Percentiles rank a stretch among this genome's conserved stretches.
Conservation (phyloP, 2,329 filamentous ascomycete genomes). For the Amauroascus niger region DNA sequence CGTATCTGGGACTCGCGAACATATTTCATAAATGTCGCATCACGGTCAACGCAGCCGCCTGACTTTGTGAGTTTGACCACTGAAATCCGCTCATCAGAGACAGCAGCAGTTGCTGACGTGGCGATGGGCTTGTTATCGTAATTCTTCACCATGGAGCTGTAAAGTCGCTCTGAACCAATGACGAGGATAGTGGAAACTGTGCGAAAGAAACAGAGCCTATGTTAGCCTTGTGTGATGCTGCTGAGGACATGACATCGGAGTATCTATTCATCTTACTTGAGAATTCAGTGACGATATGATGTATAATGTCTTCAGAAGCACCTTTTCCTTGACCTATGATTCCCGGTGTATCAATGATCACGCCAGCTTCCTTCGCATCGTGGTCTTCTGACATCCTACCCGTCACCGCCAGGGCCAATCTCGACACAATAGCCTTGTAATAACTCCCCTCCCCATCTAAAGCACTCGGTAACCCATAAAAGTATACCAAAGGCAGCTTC, state of each 20-base stretch:
- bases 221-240: not conserved
- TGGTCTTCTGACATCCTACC: conserved; percentile 67
- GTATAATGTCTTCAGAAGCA: conserved; percentile 63
- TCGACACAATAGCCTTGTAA: conserved; percentile 64
- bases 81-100: conserved; percentile 57
- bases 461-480: conserved; percentile 65
- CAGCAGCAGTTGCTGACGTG: conserved; percentile 36
- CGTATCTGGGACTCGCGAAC: conserved; percentile 67
- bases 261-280: conserved; percentile 44
- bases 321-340: conserved; percentile 54
- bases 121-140: conserved; percentile 48
- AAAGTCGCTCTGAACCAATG: conserved; percentile 66
- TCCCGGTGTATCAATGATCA: conserved; percentile 77
- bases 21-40: conserved; percentile 62
- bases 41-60: conserved; percentile 70
- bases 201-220: too few species aligned
- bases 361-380: conserved; percentile 60
- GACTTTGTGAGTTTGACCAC: conserved; percentile 76
- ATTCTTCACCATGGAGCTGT: conserved; percentile 61
- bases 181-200: conserved; percentile 68
- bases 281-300: conserved; percentile 65
- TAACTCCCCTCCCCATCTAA: conserved; percentile 59
- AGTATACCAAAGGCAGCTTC: conserved; percentile 84
- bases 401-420: conserved; percentile 68
- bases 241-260: not conserved